A percentile compares a stretch with the other conserved stretches of the same genome.
phyloP scores from a whole-genome alignment of 2,329 filamentous ascomycete genomes.

The Lecanosticta acicola region DNA sequence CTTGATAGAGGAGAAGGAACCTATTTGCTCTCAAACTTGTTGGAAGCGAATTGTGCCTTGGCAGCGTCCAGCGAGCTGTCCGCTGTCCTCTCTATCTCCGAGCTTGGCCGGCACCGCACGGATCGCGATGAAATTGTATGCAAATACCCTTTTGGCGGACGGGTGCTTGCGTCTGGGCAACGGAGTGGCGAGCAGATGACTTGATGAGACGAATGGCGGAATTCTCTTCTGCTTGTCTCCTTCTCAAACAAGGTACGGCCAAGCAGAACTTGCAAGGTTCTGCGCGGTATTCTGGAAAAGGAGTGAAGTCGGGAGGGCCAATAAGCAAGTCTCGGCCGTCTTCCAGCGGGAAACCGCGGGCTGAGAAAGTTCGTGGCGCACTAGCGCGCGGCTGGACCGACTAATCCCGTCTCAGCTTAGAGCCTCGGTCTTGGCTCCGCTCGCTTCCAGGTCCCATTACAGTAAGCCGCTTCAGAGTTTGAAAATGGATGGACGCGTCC shows the following conservation, averaged over 20 bases:
- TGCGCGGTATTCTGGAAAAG: not conserved
- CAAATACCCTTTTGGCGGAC: not conserved
- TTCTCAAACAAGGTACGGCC: not conserved
- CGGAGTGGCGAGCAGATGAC: not conserved
- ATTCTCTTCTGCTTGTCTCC: not conserved
- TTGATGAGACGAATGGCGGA: not conserved
- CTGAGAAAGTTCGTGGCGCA: not conserved
- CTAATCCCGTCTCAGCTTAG: too few relatives aligned
- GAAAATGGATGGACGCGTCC: too few relatives aligned
- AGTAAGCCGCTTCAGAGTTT: too few relatives aligned
- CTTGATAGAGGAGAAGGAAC: not conserved
- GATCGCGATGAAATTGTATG: not conserved
- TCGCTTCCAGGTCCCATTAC: too few relatives aligned
- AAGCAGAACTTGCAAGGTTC: not conserved
- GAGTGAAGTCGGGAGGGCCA: not conserved
- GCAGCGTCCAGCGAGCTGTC: too few relatives aligned
- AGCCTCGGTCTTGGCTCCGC: too few relatives aligned
- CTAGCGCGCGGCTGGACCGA: too few relatives aligned
- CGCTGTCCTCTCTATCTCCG: conserved; percentile 1
- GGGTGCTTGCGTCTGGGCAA: not conserved
- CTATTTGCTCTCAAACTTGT: not conserved
- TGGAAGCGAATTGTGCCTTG: not conserved
- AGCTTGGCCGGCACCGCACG: not conserved
- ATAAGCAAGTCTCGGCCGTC: not conserved
- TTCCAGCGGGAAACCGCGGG: not conserved